These are phyloP conservation scores for Alternaria rosae DNA, from an alignment of 2,329 filamentous ascomycete genomes.

Conservation along the genomic window DNA sequence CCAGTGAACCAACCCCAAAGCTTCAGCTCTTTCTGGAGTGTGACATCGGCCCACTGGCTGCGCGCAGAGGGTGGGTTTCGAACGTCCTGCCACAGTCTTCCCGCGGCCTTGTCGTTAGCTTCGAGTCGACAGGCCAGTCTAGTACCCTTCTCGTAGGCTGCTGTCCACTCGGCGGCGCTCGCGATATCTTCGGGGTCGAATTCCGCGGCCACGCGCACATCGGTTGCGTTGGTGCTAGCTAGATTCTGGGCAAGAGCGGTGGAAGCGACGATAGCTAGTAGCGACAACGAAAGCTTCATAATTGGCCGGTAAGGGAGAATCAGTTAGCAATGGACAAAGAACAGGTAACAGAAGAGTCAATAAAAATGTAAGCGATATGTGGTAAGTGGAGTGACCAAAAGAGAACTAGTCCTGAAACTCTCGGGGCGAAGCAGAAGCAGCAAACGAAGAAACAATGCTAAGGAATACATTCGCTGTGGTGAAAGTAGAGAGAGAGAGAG, in stretches of 20 bases:
- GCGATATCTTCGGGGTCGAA: background rate
- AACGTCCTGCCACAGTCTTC: background rate
- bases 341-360: too few relatives aligned
- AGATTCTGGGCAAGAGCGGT: background rate
- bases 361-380: too few relatives aligned
- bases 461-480: too few relatives aligned
- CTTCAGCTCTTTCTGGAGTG: background rate
- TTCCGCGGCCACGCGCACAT: background rate
- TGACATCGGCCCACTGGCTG: background rate
- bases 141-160: background rate
- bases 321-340: too few relatives aligned
- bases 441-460: too few relatives aligned
- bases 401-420: too few relatives aligned
- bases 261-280: background rate
- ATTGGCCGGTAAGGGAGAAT: background rate
- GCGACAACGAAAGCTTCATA: background rate
- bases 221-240: background rate
- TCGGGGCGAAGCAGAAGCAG: too few relatives aligned
- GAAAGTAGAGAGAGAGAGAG: too few relatives aligned
- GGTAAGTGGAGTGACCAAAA: too few relatives aligned
- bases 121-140: background rate
- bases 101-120: background rate
- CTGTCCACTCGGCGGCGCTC: background rate
- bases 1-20: background rate
- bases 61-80: background rate